A percentile compares a stretch with the other conserved stretches of the same genome.
Evolutionary conservation across 768 basidiomycete genomes (phyloP).

Genomic region (Boletus rubroflammeus): DNA sequence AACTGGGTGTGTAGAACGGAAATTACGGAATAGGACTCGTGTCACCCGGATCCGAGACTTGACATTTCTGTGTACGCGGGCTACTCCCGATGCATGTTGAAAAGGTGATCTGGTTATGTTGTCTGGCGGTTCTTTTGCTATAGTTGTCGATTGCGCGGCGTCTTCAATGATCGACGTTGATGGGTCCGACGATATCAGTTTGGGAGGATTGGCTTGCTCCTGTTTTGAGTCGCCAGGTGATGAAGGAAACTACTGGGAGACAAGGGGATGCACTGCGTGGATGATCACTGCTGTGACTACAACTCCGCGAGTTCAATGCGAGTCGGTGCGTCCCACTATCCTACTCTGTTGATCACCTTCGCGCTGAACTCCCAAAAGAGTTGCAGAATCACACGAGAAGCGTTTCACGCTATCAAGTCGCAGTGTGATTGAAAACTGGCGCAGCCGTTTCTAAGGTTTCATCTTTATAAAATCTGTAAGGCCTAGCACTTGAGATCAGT

Average conservation of each 20-base stretch:
- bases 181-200: neutral
- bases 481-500: no score
- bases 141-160: neutral
- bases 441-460: no score
- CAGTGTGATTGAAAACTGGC: no score
- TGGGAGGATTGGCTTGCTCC: neutral
- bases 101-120: neutral
- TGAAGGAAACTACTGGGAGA: no score
- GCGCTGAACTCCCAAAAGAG: no score
- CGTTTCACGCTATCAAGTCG: no score
- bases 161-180: neutral
- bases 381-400: no score
- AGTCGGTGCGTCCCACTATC: neutral
- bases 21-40: neutral
- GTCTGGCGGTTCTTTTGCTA: neutral
- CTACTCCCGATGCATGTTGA: neutral
- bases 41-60: neutral
- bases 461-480: no score
- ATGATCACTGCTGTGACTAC: neutral
- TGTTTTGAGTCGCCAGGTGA: neutral
- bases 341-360: neutral
- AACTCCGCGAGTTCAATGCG: neutral
- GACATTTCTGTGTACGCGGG: neutral
- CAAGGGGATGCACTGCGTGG: no score
- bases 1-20: neutral